Conservation (phyloP, 495 filamentous ascomycete species). For the Trichocladium antarcticum region DNA sequence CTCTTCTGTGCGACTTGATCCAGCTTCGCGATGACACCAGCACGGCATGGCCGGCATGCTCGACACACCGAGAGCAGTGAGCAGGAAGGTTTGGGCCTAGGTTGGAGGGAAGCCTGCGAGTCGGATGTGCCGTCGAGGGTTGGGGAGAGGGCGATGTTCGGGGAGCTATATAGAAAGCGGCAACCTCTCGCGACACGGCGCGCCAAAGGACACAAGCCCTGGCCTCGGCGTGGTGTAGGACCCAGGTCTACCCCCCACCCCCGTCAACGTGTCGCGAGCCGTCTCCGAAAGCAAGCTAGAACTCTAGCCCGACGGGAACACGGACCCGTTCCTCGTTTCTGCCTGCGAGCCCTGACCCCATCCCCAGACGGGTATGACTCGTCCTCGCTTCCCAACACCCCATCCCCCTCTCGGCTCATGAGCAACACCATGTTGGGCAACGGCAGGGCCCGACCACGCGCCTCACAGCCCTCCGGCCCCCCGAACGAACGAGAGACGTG, state of each 20-base stretch:
- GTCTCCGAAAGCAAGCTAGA: no score
- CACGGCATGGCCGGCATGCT: conserved; percentile 14
- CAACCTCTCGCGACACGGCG: conserved; percentile 1
- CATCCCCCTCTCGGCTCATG: not conserved
- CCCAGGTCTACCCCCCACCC: not conserved
- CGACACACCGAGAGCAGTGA: not conserved
- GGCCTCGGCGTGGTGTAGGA: not conserved
- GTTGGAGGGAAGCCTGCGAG: no score
- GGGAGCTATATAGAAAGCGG: conserved; percentile 27
- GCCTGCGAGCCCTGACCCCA: conserved; percentile 12
- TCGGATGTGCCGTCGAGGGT: conserved; percentile 16
- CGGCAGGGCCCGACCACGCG: conserved; percentile 2
- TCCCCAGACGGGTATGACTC: conserved; percentile 8
- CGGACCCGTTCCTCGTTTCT: conserved; percentile 7
- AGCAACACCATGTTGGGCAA: conserved; percentile 1
- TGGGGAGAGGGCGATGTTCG: conserved; percentile 12
- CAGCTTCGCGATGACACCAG: conserved; percentile 6
- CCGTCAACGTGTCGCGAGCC: not conserved
- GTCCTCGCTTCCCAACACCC: conserved; percentile 5
- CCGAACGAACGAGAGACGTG: no score
- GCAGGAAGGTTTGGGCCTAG: not conserved
- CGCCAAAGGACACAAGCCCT: not conserved
- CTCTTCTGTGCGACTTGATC: conserved; percentile 1
- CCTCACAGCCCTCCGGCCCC: conserved; percentile 9
- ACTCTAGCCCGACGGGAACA: not conserved